Conservation (phyloP, 2,329 filamentous ascomycete genomes). For the Paecilomyces formosus region DNA sequence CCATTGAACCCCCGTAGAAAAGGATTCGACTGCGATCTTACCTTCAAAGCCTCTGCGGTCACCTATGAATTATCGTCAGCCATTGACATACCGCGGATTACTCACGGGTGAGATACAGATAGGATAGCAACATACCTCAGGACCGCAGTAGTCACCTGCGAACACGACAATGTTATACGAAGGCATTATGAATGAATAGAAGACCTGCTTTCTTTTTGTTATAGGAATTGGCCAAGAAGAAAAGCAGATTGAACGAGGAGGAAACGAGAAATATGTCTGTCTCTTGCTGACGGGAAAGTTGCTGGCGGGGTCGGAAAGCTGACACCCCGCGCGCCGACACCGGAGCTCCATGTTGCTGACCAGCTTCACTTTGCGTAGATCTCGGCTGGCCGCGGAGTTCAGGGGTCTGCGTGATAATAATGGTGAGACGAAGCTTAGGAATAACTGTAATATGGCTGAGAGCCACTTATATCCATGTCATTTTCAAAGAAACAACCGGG, state of each 20-base stretch:
- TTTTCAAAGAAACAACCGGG: neutral
- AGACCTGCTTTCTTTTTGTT: neutral
- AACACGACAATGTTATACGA: constrained; percentile 74
- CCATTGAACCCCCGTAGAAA: neutral
- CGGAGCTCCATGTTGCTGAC: constrained; percentile 10
- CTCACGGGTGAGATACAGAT: constrained; percentile 4
- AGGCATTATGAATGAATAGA: constrained; percentile 46
- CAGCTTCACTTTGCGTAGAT: neutral
- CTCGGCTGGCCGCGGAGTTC: neutral
- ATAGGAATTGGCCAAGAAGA: constrained; percentile 6
- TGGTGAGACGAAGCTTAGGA: too few species aligned
- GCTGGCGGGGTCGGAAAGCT: constrained; percentile 10
- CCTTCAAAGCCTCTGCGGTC: constrained; percentile 77
- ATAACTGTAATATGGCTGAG: neutral
- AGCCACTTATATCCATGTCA: neutral
- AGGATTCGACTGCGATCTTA: constrained; percentile 28
- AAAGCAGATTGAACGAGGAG: constrained; percentile 10
- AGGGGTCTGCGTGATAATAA: neutral
- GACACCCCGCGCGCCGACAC: constrained; percentile 19
- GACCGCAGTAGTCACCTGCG: constrained; percentile 76
- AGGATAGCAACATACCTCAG: constrained; percentile 56
- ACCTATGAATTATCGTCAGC: constrained; percentile 48
- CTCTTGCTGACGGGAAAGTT: neutral
- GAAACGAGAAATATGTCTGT: constrained; percentile 1
- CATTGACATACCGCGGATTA: neutral